phyloP scores from a whole-genome alignment of 73 alveolate species.

The Uronychia setigera region DNA sequence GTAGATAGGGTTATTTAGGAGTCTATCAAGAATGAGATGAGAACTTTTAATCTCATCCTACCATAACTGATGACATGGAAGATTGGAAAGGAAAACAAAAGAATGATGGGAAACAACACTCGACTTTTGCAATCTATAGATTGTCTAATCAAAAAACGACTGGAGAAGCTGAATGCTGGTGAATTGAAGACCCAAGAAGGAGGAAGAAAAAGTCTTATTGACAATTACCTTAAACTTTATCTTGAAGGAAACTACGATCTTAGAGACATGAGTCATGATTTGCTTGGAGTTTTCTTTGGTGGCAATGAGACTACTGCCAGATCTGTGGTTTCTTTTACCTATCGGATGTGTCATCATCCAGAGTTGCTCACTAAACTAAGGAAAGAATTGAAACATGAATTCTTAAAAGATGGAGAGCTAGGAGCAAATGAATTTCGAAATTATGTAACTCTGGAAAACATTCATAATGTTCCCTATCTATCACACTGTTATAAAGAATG shows the following conservation, averaged over 20 bases:
- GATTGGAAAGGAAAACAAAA: constrained; percentile 8
- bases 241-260: not conserved
- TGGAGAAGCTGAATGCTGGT: not conserved
- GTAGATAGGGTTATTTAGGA: not conserved
- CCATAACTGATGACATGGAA: not conserved
- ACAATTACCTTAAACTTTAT: not conserved
- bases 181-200: not conserved
- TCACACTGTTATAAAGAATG: not conserved
- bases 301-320: constrained; percentile 22
- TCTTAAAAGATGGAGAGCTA: not conserved
- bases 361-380: not conserved
- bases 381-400: not conserved
- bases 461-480: not conserved
- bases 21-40: not conserved
- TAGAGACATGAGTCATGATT: not conserved
- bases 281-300: constrained; percentile 1
- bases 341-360: not conserved
- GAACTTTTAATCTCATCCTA: not conserved
- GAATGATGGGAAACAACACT: not conserved
- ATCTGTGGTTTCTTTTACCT: not conserved
- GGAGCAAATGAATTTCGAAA: not conserved
- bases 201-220: not conserved
- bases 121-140: not conserved
- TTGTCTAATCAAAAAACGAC: not conserved
- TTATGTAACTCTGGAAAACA: not conserved